These are phyloP conservation scores for Beverwykella pulmonaria DNA, from an alignment of 495 filamentous ascomycete species.

Conservation along the genomic window DNA sequence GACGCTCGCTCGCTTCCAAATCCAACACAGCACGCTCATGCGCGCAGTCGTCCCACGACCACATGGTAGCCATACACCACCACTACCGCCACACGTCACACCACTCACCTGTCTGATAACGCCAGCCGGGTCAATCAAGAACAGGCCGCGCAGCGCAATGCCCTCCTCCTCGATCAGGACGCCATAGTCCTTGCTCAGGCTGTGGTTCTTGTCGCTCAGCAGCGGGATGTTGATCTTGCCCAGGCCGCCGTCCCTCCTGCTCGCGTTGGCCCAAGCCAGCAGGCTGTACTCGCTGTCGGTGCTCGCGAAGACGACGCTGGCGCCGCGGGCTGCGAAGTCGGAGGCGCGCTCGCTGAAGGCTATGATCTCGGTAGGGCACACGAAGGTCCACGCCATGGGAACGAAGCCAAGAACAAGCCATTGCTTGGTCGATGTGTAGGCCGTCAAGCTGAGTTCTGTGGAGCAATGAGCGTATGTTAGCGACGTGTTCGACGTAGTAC, in stretches of 20 bases:
- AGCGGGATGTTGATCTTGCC: slow-evolving; percentile 58
- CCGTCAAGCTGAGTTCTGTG: slow-evolving; percentile 50
- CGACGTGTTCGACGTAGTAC: not conserved
- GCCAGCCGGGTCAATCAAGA: slow-evolving; percentile 62
- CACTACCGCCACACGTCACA: not conserved
- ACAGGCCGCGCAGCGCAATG: slow-evolving; percentile 60
- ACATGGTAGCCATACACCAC: not conserved
- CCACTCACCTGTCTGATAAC: slow-evolving; percentile 51
- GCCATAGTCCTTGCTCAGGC: slow-evolving; percentile 57
- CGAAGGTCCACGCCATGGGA: slow-evolving; percentile 59
- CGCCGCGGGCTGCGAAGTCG: slow-evolving; percentile 50
- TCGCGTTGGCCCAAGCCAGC: slow-evolving; percentile 56
- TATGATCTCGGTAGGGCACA: slow-evolving; percentile 58
- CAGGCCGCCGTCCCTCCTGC: slow-evolving; percentile 57
- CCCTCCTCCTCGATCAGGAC: slow-evolving; percentile 62
- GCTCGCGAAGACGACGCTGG: slow-evolving; percentile 56
- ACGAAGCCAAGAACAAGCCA: slow-evolving; percentile 57
- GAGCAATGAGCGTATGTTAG: slow-evolving; percentile 2
- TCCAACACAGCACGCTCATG: not conserved
- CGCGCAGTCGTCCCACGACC: not conserved
- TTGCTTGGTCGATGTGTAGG: slow-evolving; percentile 50
- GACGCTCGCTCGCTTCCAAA: slow-evolving; percentile 8
- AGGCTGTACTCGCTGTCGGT: slow-evolving; percentile 56
- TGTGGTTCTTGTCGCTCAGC: slow-evolving; percentile 59
- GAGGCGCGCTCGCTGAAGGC: slow-evolving; percentile 52